Conservation (phyloP, 2,329 filamentous ascomycete species). For the Fusarium pseudograminearum region DNA sequence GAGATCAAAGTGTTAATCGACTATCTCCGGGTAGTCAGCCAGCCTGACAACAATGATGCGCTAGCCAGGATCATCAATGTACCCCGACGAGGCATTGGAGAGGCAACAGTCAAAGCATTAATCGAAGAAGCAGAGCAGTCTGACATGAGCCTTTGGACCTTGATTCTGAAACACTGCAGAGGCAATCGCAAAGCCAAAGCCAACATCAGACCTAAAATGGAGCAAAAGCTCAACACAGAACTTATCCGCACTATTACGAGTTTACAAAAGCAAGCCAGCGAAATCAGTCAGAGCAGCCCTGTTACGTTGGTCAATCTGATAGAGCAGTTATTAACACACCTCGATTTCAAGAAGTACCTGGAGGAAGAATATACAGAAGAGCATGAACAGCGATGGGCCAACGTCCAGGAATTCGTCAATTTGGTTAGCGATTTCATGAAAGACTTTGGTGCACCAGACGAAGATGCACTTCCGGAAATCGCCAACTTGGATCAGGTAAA, state of each 20-base stretch:
- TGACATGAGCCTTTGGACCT: constrained; percentile 78
- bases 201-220: constrained; percentile 63
- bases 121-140: constrained; percentile 80
- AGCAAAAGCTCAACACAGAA: constrained; percentile 65
- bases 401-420: constrained; percentile 86
- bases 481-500: constrained; percentile 77
- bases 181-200: constrained; percentile 62
- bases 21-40: constrained; percentile 86
- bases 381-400: constrained; percentile 84
- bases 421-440: constrained; percentile 79
- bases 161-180: constrained; percentile 70
- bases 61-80: constrained; percentile 86
- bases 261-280: constrained; percentile 49
- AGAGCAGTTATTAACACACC: constrained; percentile 68
- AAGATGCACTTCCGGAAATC: constrained; percentile 73
- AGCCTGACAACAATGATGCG: constrained; percentile 89
- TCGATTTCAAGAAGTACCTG: constrained; percentile 80
- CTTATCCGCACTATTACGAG: constrained; percentile 59
- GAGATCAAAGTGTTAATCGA: constrained; percentile 91
- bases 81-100: constrained; percentile 84
- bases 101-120: constrained; percentile 78
- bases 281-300: constrained; percentile 46
- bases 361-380: constrained; percentile 78
- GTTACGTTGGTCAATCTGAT: constrained; percentile 62
- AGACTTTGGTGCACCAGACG: constrained; percentile 58